These are phyloP conservation scores for Lepidium africanum DNA, from an alignment of 345 rosid genomes.

Conservation along the genomic window DNA sequence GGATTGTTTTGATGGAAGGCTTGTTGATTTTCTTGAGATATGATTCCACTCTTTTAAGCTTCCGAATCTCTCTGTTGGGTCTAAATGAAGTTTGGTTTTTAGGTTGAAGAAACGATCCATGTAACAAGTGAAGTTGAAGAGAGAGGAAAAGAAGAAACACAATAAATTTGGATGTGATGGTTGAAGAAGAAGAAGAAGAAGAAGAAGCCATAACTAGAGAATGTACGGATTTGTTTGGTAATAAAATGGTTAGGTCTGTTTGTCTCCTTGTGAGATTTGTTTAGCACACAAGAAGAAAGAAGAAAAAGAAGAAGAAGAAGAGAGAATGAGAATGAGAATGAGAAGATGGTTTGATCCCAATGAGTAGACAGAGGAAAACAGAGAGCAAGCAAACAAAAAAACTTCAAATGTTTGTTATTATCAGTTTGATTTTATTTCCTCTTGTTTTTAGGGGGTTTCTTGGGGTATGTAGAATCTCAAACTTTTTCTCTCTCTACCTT, in stretches of 20 bases:
- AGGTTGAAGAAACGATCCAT: conserved; percentile 37
- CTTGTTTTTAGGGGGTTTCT: conserved; percentile 16
- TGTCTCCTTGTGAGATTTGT: conserved; percentile 25
- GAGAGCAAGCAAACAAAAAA: conserved; percentile 32
- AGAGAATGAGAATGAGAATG: conserved; percentile 13
- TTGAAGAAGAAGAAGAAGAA: conserved; percentile 23
- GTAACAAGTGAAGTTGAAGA: conserved; percentile 8
- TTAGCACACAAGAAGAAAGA: conserved; percentile 15
- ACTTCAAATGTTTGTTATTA: background rate
- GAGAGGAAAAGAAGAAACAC: conserved; percentile 41
- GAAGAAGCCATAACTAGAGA: conserved; percentile 51
- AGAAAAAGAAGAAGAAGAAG: background rate
- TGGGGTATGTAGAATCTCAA: conserved; percentile 25
- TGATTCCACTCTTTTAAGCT: conserved; percentile 43
- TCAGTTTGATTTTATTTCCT: conserved; percentile 13
- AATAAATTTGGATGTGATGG: conserved; percentile 41
- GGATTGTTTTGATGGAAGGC: conserved; percentile 79
- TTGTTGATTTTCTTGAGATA: conserved; percentile 74
- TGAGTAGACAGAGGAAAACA: conserved; percentile 27
- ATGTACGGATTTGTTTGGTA: conserved; percentile 31
- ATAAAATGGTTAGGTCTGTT: conserved; percentile 20
- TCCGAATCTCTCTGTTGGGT: conserved; percentile 39
- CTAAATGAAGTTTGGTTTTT: conserved; percentile 44
- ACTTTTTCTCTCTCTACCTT: conserved; percentile 11
- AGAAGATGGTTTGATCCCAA: conserved; percentile 28